Evolutionary conservation across 441 rosid genomes (phyloP).

Genomic region (Jatropha podagrica): DNA sequence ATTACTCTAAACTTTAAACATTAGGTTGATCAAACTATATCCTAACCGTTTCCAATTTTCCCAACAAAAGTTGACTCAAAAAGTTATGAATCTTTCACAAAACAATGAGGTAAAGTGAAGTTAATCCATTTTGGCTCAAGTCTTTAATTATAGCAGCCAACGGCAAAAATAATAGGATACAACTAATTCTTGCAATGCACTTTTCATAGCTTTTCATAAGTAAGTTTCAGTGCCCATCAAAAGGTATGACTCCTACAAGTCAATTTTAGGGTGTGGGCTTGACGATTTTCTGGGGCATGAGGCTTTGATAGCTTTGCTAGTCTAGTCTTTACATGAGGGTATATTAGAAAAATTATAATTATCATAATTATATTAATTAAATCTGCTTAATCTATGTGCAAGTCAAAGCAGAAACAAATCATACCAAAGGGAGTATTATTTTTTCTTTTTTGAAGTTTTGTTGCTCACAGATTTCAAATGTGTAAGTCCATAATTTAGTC

Average conservation of each 20-base stretch:
- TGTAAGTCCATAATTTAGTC: too few species aligned
- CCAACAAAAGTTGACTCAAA: not conserved
- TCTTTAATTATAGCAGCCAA: not conserved
- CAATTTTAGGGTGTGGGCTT: constrained; percentile 3
- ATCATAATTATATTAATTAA: not conserved
- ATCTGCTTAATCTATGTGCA: too few species aligned
- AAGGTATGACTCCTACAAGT: not conserved
- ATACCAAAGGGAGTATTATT: too few species aligned
- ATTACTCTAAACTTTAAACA: not conserved
- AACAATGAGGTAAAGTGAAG: not conserved
- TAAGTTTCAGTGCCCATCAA: not conserved
- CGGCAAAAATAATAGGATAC: not conserved
- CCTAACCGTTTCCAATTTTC: not conserved
- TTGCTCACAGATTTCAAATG: not conserved
- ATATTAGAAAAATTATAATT: not conserved
- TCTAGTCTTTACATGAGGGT: too few species aligned
- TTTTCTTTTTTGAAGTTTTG: not conserved
- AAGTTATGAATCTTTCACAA: not conserved
- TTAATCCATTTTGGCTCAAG: not conserved
- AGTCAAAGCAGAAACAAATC: too few species aligned
- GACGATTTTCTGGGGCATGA: not conserved
- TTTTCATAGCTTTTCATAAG: not conserved
- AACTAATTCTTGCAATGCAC: not conserved
- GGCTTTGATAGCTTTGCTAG: not conserved
- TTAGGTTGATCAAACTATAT: not conserved